phyloP scores from a whole-genome alignment of 176 grass and related monocot species.

The Rhipidocladum racemiflorum region DNA sequence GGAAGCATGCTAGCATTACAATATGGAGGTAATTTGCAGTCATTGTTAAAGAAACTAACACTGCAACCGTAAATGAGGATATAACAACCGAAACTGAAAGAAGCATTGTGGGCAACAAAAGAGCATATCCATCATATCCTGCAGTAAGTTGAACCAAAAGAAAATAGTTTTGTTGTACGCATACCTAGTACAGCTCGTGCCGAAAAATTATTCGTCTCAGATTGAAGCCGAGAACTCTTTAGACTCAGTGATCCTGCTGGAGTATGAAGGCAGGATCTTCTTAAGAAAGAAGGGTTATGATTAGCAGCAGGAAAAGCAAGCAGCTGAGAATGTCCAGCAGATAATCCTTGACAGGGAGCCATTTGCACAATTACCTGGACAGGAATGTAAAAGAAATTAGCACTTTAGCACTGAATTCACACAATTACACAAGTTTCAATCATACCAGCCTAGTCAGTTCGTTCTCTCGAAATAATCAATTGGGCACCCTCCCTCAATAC shows the following conservation, averaged over 20 bases:
- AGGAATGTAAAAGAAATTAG: conserved; percentile 2
- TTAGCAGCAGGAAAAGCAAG: conserved; percentile 43
- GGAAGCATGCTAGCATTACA: not conserved
- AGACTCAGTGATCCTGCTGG: conserved; percentile 17
- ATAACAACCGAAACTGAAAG: not conserved
- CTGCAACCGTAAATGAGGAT: not conserved
- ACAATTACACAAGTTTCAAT: not conserved
- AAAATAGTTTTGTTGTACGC: not conserved
- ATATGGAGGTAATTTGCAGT: not conserved
- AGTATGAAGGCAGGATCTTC: conserved; percentile 5
- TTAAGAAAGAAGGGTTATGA: not conserved
- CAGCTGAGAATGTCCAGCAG: conserved; percentile 36
- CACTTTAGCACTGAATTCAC: not conserved
- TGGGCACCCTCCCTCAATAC: not conserved
- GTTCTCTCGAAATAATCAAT: not conserved
- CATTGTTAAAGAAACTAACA: not conserved
- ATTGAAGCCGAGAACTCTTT: not conserved
- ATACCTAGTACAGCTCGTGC: conserved; percentile 30
- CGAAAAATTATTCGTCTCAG: not conserved
- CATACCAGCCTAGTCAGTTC: not conserved
- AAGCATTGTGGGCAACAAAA: not conserved
- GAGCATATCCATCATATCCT: not conserved
- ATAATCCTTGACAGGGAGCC: conserved; percentile 33
- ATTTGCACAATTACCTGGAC: conserved; percentile 30
- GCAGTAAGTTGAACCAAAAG: not conserved